These are phyloP conservation scores for Nemania abortiva DNA, from an alignment of 2,329 filamentous ascomycete genomes.

Conservation along the genomic window DNA sequence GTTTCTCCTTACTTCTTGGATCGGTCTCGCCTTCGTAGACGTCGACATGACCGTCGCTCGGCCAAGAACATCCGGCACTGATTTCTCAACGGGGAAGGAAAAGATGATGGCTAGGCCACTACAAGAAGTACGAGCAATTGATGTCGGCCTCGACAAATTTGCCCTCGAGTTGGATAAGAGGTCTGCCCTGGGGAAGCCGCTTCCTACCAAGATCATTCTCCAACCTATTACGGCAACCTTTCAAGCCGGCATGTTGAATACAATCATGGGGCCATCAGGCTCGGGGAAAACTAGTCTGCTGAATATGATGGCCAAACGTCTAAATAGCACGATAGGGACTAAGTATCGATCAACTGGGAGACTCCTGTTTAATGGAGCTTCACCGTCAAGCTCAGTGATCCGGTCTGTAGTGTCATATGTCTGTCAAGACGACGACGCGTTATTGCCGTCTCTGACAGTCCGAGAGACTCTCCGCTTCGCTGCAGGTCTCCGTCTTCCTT, in stretches of 20 bases:
- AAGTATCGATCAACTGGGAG: constrained; percentile 71
- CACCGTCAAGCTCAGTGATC: constrained; percentile 76
- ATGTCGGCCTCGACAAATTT: constrained; percentile 74
- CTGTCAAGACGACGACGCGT: constrained; percentile 81
- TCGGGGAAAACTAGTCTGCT: constrained; percentile 81
- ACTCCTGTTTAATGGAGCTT: constrained; percentile 76
- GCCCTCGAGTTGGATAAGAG: constrained; percentile 74
- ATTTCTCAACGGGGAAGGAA: constrained; percentile 77
- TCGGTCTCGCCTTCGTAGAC: constrained; percentile 73
- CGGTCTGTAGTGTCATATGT: constrained; percentile 81
- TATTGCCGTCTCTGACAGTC: constrained; percentile 80
- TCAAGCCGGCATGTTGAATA: constrained; percentile 75
- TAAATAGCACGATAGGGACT: constrained; percentile 72
- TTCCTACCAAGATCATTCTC: constrained; percentile 70
- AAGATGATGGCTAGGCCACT: constrained; percentile 69
- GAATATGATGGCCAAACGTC: constrained; percentile 77
- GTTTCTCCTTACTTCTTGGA: constrained; percentile 70
- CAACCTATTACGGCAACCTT: constrained; percentile 76
- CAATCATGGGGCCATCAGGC: constrained; percentile 85
- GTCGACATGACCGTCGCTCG: constrained; percentile 78
- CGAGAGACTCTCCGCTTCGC: constrained; percentile 79
- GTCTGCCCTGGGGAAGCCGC: constrained; percentile 62
- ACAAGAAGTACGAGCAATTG: constrained; percentile 68
- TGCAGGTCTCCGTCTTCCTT: constrained; percentile 76
- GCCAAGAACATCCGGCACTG: constrained; percentile 68